Evolutionary conservation across 495 filamentous ascomycete genomes (phyloP).

Genomic region (Penicillium maclennaniae): DNA sequence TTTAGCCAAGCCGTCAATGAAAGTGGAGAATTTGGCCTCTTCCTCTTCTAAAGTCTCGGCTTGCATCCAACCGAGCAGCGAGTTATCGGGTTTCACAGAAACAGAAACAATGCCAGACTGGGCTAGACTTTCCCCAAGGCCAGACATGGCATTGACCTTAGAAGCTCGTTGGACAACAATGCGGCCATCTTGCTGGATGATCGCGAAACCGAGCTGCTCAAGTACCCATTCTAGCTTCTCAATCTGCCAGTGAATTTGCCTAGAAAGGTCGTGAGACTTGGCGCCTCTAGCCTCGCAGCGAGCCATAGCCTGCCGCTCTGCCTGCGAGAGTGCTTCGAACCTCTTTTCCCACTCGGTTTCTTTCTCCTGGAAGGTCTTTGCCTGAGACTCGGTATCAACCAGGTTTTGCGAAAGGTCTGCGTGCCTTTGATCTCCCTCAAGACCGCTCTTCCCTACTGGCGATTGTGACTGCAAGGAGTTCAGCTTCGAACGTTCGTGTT

Average conservation of each 20-base stretch:
- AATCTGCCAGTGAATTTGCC: slow-evolving; percentile 71
- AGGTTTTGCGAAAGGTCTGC: slow-evolving; percentile 60
- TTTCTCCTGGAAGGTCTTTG: slow-evolving; percentile 65
- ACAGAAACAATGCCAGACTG: slow-evolving; percentile 54
- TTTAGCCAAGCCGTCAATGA: slow-evolving; percentile 61
- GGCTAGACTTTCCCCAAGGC: slow-evolving; percentile 54
- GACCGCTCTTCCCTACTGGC: slow-evolving; percentile 73
- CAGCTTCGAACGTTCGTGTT: slow-evolving; percentile 62
- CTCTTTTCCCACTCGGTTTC: slow-evolving; percentile 56
- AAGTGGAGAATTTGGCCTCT: slow-evolving; percentile 64
- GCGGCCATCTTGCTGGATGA: slow-evolving; percentile 66
- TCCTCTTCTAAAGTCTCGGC: slow-evolving; percentile 62
- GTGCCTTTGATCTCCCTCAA: slow-evolving; percentile 67
- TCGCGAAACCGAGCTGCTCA: slow-evolving; percentile 76
- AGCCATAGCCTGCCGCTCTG: slow-evolving; percentile 41
- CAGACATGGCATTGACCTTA: slow-evolving; percentile 59
- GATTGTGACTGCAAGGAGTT: slow-evolving; percentile 62
- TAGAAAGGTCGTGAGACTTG: slow-evolving; percentile 76
- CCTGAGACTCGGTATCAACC: slow-evolving; percentile 60
- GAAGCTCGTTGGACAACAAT: slow-evolving; percentile 74
- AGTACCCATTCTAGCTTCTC: slow-evolving; percentile 73
- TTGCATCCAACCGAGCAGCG: slow-evolving; percentile 74
- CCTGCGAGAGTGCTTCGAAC: slow-evolving; percentile 48
- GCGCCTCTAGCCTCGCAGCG: slow-evolving; percentile 60
- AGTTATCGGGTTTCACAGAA: slow-evolving; percentile 53